Conservation (phyloP, 345 rosid genomes). For the Triadica sebifera region DNA sequence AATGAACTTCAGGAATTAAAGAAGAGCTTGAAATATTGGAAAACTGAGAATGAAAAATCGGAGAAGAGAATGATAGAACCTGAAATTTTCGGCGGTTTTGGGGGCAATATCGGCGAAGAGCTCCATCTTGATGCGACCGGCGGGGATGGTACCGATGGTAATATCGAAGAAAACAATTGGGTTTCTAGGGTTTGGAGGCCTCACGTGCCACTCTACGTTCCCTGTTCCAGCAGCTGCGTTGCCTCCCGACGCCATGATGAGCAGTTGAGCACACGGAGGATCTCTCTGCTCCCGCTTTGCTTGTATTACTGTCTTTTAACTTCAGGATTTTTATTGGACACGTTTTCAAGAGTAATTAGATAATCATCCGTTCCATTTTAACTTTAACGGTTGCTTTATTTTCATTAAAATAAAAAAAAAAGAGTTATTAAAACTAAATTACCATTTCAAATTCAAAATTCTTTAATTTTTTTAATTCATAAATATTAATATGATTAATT, state of each 20-base stretch:
- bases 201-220: slow-evolving; percentile 90
- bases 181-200: slow-evolving; percentile 90
- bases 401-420: too few species aligned
- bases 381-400: too few species aligned
- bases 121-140: slow-evolving; percentile 97
- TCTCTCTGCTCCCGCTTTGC: background rate
- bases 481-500: too few species aligned
- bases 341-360: too few species aligned
- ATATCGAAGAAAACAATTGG: slow-evolving; percentile 95
- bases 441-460: too few species aligned
- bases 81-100: slow-evolving; percentile 91
- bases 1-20: background rate
- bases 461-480: too few species aligned
- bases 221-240: slow-evolving; percentile 43
- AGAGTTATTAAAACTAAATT: too few species aligned
- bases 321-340: too few species aligned
- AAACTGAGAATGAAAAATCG: background rate
- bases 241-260: slow-evolving; percentile 40
- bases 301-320: too few species aligned
- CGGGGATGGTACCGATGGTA: slow-evolving; percentile 86
- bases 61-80: slow-evolving; percentile 34
- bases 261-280: background rate
- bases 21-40: background rate
- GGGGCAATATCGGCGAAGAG: slow-evolving; percentile 93
- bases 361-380: too few species aligned